Conservation (phyloP, 176 grass and related monocot genomes). For the Puccinellia tenuiflora region DNA sequence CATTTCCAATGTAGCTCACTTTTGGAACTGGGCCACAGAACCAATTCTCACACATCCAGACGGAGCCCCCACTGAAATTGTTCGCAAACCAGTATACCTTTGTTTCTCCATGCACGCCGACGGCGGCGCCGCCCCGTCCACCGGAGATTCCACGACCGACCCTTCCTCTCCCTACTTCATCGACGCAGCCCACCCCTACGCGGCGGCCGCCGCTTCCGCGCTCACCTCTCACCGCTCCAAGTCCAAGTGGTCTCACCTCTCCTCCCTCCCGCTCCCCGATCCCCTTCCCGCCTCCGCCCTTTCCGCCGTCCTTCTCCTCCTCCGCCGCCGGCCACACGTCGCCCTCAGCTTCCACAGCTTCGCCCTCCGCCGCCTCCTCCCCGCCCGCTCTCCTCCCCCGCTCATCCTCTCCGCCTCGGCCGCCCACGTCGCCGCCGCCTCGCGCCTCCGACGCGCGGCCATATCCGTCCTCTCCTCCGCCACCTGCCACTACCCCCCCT, state of each 20-base stretch:
- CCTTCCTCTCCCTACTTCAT: conserved; percentile 22
- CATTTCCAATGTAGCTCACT: not conserved
- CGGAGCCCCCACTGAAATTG: not conserved
- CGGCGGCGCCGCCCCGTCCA: not conserved
- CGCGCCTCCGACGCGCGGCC: conserved; percentile 17
- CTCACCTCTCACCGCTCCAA: conserved; percentile 36
- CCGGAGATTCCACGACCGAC: conserved; percentile 19
- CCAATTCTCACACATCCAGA: not conserved
- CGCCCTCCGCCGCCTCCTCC: conserved; percentile 12
- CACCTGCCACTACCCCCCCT: conserved; percentile 8
- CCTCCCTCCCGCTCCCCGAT: conserved; percentile 19
- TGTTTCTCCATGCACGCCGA: not conserved
- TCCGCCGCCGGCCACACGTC: conserved; percentile 23
- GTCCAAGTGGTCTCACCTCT: conserved; percentile 40
- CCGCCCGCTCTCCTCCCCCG: not conserved
- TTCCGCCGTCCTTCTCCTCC: conserved; percentile 28
- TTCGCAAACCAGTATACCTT: not conserved
- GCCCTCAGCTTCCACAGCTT: conserved; percentile 33
- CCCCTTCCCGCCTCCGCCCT: conserved; percentile 14
- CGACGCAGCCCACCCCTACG: conserved; percentile 18
- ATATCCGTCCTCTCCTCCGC: conserved; percentile 14
- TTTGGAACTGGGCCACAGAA: not conserved
- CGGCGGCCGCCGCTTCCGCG: not conserved
- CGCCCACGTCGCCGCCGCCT: conserved; percentile 18
- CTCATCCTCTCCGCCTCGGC: conserved; percentile 3